These are phyloP conservation scores for Steccherinum ochraceum DNA, from an alignment of 768 basidiomycete species.

Conservation along the genomic window DNA sequence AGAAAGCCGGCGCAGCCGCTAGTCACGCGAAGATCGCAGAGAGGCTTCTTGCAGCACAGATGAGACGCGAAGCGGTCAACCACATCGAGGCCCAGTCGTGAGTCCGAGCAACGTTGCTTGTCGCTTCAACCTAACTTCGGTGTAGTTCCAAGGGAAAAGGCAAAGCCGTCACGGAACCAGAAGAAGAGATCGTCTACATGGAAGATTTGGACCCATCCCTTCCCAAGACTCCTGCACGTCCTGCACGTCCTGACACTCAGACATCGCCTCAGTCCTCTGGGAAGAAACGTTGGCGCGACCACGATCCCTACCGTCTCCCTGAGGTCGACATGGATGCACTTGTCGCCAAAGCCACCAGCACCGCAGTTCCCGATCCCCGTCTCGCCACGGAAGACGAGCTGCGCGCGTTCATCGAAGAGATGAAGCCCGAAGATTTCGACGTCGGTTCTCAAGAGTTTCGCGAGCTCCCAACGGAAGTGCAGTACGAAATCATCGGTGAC, in stretches of 20 bases:
- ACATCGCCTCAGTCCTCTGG: constrained; percentile 43
- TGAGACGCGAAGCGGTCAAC: constrained; percentile 83
- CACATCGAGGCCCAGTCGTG: constrained; percentile 44
- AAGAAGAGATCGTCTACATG: constrained; percentile 77
- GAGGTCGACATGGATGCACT: constrained; percentile 65
- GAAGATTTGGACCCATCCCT: constrained; percentile 69
- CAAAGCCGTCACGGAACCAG: constrained; percentile 39
- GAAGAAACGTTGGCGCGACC: constrained; percentile 66
- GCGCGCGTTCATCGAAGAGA: constrained; percentile 88
- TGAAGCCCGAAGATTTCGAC: constrained; percentile 94
- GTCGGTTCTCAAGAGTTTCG: constrained; percentile 84
- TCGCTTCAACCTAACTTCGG: background rate
- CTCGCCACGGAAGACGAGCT: constrained; percentile 96
- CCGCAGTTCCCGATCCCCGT: constrained; percentile 74
- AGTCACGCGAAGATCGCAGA: constrained; percentile 88
- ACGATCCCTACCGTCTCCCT: constrained; percentile 93
- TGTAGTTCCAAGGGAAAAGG: constrained; percentile 34
- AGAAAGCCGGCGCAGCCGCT: constrained; percentile 84
- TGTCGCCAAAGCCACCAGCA: constrained; percentile 55
- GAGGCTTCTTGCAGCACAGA: constrained; percentile 85
- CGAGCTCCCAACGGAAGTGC: constrained; percentile 90
- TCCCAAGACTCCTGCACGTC: constrained; percentile 46
- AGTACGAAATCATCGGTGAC: constrained; percentile 98
- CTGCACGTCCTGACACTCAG: constrained; percentile 11
- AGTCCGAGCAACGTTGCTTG: constrained; percentile 15